Conservation (phyloP, 768 basidiomycete species). For the Heimioporus sp. region DNA sequence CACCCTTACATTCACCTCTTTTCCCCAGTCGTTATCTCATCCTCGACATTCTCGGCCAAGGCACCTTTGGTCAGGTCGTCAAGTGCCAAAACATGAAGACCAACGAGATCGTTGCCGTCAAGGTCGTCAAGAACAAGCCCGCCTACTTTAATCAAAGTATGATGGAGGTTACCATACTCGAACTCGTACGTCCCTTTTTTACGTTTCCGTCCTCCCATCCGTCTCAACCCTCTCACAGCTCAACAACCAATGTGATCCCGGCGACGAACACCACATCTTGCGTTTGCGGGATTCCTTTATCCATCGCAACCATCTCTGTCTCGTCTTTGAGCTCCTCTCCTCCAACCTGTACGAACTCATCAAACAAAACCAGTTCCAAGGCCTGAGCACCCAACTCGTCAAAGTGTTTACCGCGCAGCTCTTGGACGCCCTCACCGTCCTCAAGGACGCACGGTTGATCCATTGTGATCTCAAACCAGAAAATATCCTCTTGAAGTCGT, state of each 20-base stretch:
- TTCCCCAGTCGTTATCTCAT: conserved; percentile 76
- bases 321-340: conserved; percentile 95
- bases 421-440: conserved; percentile 84
- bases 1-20: conserved; percentile 12
- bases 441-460: conserved; percentile 94
- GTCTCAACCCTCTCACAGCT: conserved; percentile 48
- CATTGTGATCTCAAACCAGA: conserved; percentile 99
- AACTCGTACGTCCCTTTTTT: conserved; percentile 66
- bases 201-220: neutral
- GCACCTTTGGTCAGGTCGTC: conserved; percentile 98
- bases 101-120: conserved; percentile 97
- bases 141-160: conserved; percentile 99
- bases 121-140: conserved; percentile 99
- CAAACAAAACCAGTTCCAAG: conserved; percentile 99
- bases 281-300: conserved; percentile 95
- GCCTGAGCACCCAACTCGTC: conserved; percentile 92
- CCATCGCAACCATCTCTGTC: conserved; percentile 93
- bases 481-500: conserved; percentile 97
- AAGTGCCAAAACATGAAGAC: conserved; percentile 99
- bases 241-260: conserved; percentile 90
- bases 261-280: conserved; percentile 95
- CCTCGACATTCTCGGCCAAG: conserved; percentile 96
- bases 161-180: conserved; percentile 99
- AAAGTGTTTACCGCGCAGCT: conserved; percentile 98
- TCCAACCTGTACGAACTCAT: conserved; percentile 99